These are phyloP conservation scores for Penicillium sp. DNA, from an alignment of 2,329 filamentous ascomycete genomes.

Conservation along the genomic window DNA sequence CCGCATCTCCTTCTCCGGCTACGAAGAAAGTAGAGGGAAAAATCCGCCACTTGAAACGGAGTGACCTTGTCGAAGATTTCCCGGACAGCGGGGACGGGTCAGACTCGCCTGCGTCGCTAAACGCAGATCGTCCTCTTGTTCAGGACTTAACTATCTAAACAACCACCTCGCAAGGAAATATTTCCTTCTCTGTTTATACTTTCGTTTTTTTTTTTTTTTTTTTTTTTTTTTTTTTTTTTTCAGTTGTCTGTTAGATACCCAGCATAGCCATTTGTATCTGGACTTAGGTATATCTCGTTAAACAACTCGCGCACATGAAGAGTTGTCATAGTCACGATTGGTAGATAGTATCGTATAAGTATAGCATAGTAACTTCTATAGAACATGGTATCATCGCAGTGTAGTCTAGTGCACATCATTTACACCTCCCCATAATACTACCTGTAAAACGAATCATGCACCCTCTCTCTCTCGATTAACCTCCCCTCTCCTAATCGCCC, in stretches of 20 bases:
- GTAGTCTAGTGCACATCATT: background rate
- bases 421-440: background rate
- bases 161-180: background rate
- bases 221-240: conserved; percentile 12
- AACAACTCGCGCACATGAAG: conserved; percentile 8
- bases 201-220: conserved; percentile 3
- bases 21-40: conserved; percentile 16
- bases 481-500: conserved; percentile 67
- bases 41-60: conserved; percentile 16
- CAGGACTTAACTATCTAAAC: background rate
- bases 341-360: background rate
- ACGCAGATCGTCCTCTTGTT: conserved; percentile 9
- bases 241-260: conserved; percentile 20
- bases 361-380: background rate
- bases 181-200: background rate
- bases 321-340: conserved; percentile 2
- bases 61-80: conserved; percentile 31
- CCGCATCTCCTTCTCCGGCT: conserved; percentile 12
- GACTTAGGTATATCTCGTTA: background rate
- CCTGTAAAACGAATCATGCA: background rate
- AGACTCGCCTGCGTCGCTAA: conserved; percentile 30
- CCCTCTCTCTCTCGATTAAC: conserved; percentile 52
- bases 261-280: conserved; percentile 20
- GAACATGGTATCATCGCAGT: conserved; percentile 5
- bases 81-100: conserved; percentile 36